Percentiles rank a stretch among this genome's conserved stretches.
phyloP scores from a whole-genome alignment of 2,329 filamentous ascomycete species.

The Stemphylium vesicarium region DNA sequence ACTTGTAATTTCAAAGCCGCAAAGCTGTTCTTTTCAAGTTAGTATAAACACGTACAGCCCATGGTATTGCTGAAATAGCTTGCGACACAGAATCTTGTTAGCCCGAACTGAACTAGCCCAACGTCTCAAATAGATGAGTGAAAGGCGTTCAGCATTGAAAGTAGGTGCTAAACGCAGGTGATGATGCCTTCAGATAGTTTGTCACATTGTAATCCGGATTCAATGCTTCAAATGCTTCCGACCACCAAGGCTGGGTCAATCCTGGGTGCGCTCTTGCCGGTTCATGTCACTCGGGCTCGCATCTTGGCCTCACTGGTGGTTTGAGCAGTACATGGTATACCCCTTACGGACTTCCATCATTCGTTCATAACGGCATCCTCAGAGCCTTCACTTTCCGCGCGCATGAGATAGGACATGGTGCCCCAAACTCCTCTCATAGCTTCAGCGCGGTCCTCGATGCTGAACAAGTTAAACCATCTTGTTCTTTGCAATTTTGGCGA shows the following conservation, averaged over 20 bases:
- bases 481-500: conserved; percentile 61
- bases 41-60: neutral
- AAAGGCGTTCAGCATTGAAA: neutral
- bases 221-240: neutral
- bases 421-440: conserved; percentile 65
- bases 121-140: conserved; percentile 4
- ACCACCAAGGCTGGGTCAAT: neutral
- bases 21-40: neutral
- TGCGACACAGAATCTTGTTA: neutral
- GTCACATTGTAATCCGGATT: neutral
- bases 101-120: conserved; percentile 1
- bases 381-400: conserved; percentile 16
- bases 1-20: neutral
- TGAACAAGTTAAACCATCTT: conserved; percentile 65
- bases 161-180: neutral
- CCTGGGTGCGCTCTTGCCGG: neutral
- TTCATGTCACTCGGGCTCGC: neutral
- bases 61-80: neutral
- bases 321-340: neutral
- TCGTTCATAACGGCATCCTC: conserved; percentile 11
- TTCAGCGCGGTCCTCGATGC: conserved; percentile 60
- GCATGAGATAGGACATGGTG: conserved; percentile 61
- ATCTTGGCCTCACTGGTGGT: neutral
- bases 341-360: neutral
- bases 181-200: neutral